These are phyloP conservation scores for Wickerhamomyces rabaulensis DNA, from an alignment of 805 yeast species.

Conservation along the genomic window DNA sequence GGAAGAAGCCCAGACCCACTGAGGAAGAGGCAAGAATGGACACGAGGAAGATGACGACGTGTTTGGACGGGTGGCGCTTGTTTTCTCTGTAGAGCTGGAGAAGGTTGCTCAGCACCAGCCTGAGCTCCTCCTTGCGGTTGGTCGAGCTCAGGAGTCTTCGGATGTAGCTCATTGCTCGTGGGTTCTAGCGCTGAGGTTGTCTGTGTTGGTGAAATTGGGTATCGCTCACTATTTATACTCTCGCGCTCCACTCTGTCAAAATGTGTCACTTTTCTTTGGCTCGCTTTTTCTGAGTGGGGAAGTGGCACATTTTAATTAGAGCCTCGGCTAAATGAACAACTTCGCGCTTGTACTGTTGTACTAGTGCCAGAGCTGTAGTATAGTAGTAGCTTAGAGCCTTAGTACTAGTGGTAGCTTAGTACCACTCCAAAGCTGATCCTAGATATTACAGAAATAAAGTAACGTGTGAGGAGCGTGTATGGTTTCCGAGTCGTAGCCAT, in stretches of 20 bases:
- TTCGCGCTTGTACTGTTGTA: no score
- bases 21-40: slow-evolving; percentile 21
- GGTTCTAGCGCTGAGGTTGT: neutral
- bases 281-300: neutral
- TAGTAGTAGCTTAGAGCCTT: no score
- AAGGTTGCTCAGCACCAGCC: slow-evolving; percentile 16
- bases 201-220: neutral
- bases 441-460: no score
- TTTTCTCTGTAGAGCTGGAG: slow-evolving; percentile 23
- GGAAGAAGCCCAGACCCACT: slow-evolving; percentile 14
- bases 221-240: neutral
- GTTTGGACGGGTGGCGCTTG: slow-evolving; percentile 22
- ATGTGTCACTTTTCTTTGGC: neutral
- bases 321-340: neutral
- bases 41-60: slow-evolving; percentile 22
- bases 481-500: no score
- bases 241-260: neutral
- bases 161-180: slow-evolving; percentile 5
- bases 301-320: neutral
- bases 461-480: no score
- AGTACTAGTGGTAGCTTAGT: no score
- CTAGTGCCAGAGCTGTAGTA: no score
- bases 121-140: slow-evolving; percentile 17
- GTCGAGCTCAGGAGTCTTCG: slow-evolving; percentile 16
- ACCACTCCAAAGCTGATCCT: no score